These are phyloP conservation scores for Plantago coronopus DNA, from an alignment of 305 asterid species.

Conservation along the genomic window DNA sequence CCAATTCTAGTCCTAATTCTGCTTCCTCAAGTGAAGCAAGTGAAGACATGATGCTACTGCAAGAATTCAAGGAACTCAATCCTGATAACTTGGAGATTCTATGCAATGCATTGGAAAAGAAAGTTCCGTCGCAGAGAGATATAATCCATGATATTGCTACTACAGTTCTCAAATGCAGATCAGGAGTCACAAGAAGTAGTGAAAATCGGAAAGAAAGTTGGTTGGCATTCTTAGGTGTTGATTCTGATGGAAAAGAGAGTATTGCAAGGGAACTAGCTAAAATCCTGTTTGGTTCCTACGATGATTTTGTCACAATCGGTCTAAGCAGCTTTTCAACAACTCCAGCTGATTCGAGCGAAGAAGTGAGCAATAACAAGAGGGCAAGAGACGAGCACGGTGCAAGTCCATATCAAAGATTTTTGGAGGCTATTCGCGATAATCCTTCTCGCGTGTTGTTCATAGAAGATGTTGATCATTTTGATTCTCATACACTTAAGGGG, in stretches of 20 bases:
- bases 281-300: conserved; percentile 51
- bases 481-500: conserved; percentile 34
- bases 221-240: conserved; percentile 65
- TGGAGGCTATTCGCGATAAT: conserved; percentile 50
- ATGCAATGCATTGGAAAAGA: conserved; percentile 49
- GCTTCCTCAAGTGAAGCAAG: conserved; percentile 95
- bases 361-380: conserved; percentile 58
- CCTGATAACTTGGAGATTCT: conserved; percentile 40
- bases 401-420: conserved; percentile 53
- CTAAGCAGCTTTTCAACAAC: conserved; percentile 46
- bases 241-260: conserved; percentile 57
- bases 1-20: conserved; percentile 90
- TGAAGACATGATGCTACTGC: conserved; percentile 35
- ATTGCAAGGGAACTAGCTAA: conserved; percentile 63
- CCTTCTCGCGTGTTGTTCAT: conserved; percentile 65
- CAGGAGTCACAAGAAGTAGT: conserved; percentile 30
- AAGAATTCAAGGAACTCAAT: conserved; percentile 37
- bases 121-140: conserved; percentile 65
- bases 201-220: conserved; percentile 47
- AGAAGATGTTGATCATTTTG: conserved; percentile 60
- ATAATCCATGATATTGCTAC: conserved; percentile 41
- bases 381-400: conserved; percentile 55
- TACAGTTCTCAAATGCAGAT: conserved; percentile 57
- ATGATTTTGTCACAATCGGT: conserved; percentile 37
- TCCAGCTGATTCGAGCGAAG: conserved; percentile 31